A percentile compares a stretch with the other conserved stretches of the same genome.
These are phyloP conservation scores for Scutellaria baicalensis DNA, from an alignment of 257 asterid genomes.

Conservation along the genomic window DNA sequence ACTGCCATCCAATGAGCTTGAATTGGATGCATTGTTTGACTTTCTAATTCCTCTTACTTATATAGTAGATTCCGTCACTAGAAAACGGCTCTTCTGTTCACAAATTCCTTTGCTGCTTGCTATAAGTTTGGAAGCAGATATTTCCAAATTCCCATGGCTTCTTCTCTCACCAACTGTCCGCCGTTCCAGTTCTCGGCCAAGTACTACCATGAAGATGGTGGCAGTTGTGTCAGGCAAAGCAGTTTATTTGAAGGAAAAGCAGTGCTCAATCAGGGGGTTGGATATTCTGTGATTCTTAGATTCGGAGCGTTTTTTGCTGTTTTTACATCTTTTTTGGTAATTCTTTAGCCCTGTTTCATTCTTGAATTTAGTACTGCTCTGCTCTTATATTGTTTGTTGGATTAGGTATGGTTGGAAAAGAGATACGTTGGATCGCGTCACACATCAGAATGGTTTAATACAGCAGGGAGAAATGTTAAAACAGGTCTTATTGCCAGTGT, in stretches of 20 bases:
- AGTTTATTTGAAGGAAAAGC: slow-evolving; percentile 80
- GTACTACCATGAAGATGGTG: slow-evolving; percentile 45
- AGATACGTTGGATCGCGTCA: slow-evolving; percentile 82
- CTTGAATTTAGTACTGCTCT: not conserved
- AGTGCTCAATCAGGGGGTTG: slow-evolving; percentile 76
- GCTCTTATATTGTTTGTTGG: not conserved
- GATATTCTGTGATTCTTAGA: slow-evolving; percentile 85
- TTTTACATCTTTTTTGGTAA: slow-evolving; percentile 84
- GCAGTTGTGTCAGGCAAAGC: slow-evolving; percentile 54
- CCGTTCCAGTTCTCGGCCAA: slow-evolving; percentile 68
- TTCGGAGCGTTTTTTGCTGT: slow-evolving; percentile 86
- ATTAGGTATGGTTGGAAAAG: slow-evolving; percentile 91
- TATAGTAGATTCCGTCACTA: slow-evolving; percentile 24
- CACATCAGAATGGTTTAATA: slow-evolving; percentile 95
- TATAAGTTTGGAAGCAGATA: not conserved
- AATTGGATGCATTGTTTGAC: slow-evolving; percentile 33
- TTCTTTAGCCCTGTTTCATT: not conserved
- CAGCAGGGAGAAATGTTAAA: slow-evolving; percentile 90
- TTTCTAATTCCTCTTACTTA: not conserved
- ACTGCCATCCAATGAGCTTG: slow-evolving; percentile 17
- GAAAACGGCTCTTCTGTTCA: slow-evolving; percentile 9
- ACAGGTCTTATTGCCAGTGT: slow-evolving; percentile 96
- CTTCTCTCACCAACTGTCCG: slow-evolving; percentile 41
- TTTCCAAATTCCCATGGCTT: slow-evolving; percentile 37
- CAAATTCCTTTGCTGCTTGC: not conserved